Conservation (phyloP, 345 rosid species). For the Dimocarpus longan region DNA sequence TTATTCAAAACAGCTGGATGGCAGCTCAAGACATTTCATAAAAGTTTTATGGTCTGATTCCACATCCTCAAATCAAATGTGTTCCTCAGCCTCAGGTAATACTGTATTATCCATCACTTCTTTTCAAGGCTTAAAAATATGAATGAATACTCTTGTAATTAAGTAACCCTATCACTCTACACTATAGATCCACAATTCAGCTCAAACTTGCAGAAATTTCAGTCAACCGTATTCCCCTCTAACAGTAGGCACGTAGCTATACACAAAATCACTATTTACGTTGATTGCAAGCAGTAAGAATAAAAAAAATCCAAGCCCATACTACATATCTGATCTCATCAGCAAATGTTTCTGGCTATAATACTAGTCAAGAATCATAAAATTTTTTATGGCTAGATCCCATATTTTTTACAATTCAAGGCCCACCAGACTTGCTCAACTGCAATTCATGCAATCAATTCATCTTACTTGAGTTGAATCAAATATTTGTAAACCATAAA, state of each 20-base stretch:
- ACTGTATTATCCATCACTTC: too few relatives aligned
- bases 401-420: not conserved
- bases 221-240: not conserved
- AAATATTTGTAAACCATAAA: not conserved
- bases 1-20: too few relatives aligned
- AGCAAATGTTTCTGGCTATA: not conserved
- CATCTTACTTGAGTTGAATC: not conserved
- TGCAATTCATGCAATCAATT: not conserved
- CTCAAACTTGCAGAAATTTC: not conserved
- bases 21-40: too few relatives aligned
- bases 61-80: too few relatives aligned
- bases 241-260: not conserved
- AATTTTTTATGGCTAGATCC: not conserved
- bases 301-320: not conserved
- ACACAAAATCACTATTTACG: not conserved
- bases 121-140: too few relatives aligned
- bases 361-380: not conserved
- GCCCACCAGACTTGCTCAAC: slow-evolving; percentile 1
- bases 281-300: not conserved
- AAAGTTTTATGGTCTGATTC: too few relatives aligned
- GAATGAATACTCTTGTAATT: not conserved
- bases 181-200: not conserved
- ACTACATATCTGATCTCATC: not conserved
- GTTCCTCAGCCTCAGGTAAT: too few relatives aligned
- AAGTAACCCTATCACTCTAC: not conserved